Conservation (phyloP, 108 stramenopile genomes). For the Cyclostephanos invisitatus region DNA sequence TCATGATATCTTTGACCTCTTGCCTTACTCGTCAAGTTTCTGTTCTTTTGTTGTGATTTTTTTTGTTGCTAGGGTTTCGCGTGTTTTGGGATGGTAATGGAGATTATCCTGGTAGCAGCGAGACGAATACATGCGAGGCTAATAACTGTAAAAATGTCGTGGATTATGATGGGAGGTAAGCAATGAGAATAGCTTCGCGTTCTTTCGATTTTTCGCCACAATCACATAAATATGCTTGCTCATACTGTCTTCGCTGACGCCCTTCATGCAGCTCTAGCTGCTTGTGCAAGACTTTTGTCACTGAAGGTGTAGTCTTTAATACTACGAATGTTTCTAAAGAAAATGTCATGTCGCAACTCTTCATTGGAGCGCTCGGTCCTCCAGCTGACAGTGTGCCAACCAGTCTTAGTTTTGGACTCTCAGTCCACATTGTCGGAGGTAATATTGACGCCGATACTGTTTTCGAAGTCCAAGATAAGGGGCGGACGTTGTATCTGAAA, state of each 20-base stretch:
- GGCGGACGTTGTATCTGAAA: conserved; percentile 46
- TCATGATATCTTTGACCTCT: not conserved
- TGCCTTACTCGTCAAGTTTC: not conserved
- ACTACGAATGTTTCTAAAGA: conserved; percentile 1
- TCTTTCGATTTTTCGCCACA: not conserved
- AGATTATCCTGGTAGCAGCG: conserved; percentile 38
- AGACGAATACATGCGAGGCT: conserved; percentile 32
- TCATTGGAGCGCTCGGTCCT: conserved; percentile 46
- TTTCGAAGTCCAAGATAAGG: conserved; percentile 58
- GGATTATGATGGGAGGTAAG: conserved; percentile 22
- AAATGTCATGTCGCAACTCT: conserved; percentile 33
- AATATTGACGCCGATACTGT: conserved; percentile 44
- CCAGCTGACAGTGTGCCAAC: conserved; percentile 12
- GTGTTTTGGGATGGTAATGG: conserved; percentile 49
- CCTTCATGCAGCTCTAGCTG: conserved; percentile 24
- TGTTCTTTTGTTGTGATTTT: not conserved
- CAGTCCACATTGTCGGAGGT: conserved; percentile 30
- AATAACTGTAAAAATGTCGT: conserved; percentile 25
- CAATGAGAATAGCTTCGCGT: not conserved
- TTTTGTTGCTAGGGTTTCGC: conserved; percentile 24
- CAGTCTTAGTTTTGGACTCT: conserved; percentile 22
- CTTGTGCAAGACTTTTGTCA: conserved; percentile 50
- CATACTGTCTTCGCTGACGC: not conserved
- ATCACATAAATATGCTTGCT: not conserved
- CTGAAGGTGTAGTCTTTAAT: conserved; percentile 47